These are phyloP conservation scores for Mortierella hygrophila DNA, from an alignment of 192 early-diverging fungal genomes.

Conservation along the genomic window DNA sequence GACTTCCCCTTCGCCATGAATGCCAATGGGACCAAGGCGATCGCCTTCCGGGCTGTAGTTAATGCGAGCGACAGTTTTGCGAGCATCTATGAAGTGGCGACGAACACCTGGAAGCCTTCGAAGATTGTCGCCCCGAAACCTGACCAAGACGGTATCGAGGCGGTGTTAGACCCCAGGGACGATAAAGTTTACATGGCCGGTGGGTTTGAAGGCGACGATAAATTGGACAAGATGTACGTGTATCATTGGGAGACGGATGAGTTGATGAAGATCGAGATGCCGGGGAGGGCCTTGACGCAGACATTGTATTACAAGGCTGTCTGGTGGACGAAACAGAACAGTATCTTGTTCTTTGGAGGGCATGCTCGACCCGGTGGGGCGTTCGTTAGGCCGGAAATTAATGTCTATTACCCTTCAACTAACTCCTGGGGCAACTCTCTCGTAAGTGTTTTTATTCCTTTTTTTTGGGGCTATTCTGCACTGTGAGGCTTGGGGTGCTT, in stretches of 20 bases:
- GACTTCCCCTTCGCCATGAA: constrained; percentile 1
- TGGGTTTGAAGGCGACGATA: not conserved
- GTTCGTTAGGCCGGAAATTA: not conserved
- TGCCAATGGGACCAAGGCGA: not conserved
- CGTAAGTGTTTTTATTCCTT: not conserved
- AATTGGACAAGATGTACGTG: not conserved
- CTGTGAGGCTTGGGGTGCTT: too few relatives aligned
- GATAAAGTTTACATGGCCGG: not conserved
- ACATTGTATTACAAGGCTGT: not conserved
- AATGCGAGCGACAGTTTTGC: not conserved
- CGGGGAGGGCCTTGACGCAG: not conserved
- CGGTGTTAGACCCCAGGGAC: not conserved
- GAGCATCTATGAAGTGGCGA: not conserved
- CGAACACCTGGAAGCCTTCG: constrained; percentile 4
- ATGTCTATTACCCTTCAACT: not conserved
- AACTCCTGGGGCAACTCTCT: not conserved
- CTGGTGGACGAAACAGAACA: constrained; percentile 3
- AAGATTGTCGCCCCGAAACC: not conserved
- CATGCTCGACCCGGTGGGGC: not conserved
- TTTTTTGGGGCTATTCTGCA: not conserved
- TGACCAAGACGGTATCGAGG: not conserved
- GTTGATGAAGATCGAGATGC: not conserved
- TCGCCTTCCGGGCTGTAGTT: not conserved
- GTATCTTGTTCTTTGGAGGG: constrained; percentile 15
- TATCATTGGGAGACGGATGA: not conserved